Evolutionary conservation across 306 rosid genomes (phyloP), one percentile per base, ranked within the genome.

Genomic region (Trifolium fragiferum): DNA sequence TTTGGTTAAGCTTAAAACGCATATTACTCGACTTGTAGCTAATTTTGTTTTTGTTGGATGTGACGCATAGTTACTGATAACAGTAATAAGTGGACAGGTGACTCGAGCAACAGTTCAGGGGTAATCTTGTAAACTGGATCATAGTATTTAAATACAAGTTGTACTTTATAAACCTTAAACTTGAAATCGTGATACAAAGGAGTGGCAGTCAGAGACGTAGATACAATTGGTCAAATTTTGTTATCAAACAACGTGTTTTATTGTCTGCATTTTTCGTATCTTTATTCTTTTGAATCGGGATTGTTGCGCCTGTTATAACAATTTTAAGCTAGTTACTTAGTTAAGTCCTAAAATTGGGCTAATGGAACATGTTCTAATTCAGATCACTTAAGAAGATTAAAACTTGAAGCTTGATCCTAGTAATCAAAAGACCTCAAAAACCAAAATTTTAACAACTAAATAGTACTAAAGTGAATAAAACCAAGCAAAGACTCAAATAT

Each of bases 401-500:
- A 68, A 53, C 55, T 33, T 74, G 10, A 60, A 73, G 46, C 32
- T 8, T 59, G 55, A 53, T 38, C 20, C n/a, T 10, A 43, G 70
- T 44, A 54, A 65, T 32, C 16, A 44, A 44, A n/a, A 19, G 18
- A 41, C 6, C n/a, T 55, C 49, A 68, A 46, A 51, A 62, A 18
- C 66, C 6, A 61, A 49, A 33, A 49, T 59, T 71, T 25, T 41
- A 21, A 15, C 18, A 47, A 49, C 54, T 49, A 49, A n/a, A 49
- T 15, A 49, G 54, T 49, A n/a, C n/a, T 49, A n/a, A 49, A 47
- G 54, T 14, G 19, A 15, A 15, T 47, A 40, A 40, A 40, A 40
- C 46, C 46, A 41, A 41, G 13, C 32, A 27, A 27, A 27, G 32
- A 5, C 5, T 27, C 32, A 27, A 27, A 27, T 27, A 27, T 27